Conservation (phyloP, 2,329 filamentous ascomycete species). For the Fusarium sp. region DNA sequence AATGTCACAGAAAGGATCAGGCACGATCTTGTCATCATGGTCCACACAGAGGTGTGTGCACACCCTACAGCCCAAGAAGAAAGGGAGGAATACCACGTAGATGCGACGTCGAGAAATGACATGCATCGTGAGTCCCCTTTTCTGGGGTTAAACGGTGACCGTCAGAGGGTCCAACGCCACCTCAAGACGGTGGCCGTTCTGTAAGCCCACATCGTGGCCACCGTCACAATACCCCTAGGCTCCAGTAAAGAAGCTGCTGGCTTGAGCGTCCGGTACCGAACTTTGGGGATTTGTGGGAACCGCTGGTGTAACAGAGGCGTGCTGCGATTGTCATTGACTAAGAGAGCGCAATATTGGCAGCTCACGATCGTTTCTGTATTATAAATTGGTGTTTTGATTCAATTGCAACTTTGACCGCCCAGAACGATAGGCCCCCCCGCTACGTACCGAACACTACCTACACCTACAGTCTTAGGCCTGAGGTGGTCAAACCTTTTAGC, state of each 20-base stretch:
- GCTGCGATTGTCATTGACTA: not conserved
- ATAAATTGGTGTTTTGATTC: slow-evolving; percentile 9
- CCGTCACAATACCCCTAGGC: slow-evolving; percentile 23
- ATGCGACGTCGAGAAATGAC: slow-evolving; percentile 20
- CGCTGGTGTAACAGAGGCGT: not conserved
- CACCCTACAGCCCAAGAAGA: slow-evolving; percentile 1
- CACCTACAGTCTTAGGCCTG: not conserved
- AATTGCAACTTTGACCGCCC: not conserved
- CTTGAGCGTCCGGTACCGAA: slow-evolving; percentile 21
- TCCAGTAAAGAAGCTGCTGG: slow-evolving; percentile 32
- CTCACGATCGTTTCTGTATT: slow-evolving; percentile 11
- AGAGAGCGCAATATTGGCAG: not conserved
- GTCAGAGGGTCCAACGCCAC: slow-evolving; percentile 22
- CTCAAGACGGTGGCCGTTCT: slow-evolving; percentile 38
- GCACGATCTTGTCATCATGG: slow-evolving; percentile 21
- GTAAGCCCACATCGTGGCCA: slow-evolving; percentile 31
- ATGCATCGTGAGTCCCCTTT: slow-evolving; percentile 30
- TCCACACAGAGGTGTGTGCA: slow-evolving; percentile 22
- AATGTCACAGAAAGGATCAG: not conserved
- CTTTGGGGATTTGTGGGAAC: slow-evolving; percentile 36
- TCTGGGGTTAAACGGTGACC: slow-evolving; percentile 35
- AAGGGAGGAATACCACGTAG: slow-evolving; percentile 1
- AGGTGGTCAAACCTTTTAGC: not conserved
- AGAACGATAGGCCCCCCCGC: not conserved
- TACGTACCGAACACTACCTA: too few relatives aligned